Evolutionary conservation across 495 filamentous ascomycete species (phyloP).

Genomic region (Xylaria scruposa): DNA sequence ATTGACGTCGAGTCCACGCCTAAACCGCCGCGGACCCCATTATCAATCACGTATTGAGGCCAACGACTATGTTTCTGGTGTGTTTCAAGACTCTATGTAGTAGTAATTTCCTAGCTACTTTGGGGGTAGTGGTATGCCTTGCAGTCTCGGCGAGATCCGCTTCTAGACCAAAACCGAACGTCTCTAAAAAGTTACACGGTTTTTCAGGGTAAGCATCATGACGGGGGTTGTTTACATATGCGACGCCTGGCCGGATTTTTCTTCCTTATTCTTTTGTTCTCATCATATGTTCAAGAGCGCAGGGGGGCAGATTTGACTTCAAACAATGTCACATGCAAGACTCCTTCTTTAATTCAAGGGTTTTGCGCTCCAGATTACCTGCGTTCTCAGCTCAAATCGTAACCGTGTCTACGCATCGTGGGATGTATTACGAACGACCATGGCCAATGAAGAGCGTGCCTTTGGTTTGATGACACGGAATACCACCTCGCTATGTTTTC

Average conservation of each 20-base stretch:
- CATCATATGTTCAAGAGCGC: neutral
- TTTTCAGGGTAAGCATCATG: neutral
- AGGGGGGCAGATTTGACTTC: neutral
- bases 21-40: neutral
- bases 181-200: neutral
- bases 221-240: neutral
- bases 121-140: neutral
- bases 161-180: neutral
- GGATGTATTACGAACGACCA: neutral
- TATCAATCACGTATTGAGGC: neutral
- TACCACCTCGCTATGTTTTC: neutral
- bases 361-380: too few species aligned
- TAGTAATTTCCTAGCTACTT: conserved; percentile 1
- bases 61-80: neutral
- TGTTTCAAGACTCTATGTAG: conserved; percentile 3
- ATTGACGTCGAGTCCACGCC: neutral
- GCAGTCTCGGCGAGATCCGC: neutral
- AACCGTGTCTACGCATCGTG: neutral
- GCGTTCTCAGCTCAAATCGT: neutral
- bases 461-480: neutral
- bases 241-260: neutral
- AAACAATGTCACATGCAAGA: neutral
- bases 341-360: neutral
- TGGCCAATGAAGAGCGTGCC: neutral
- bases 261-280: neutral